These are phyloP conservation scores for Fusarium burgessii DNA, from an alignment of 2,329 filamentous ascomycete species.

Conservation along the genomic window DNA sequence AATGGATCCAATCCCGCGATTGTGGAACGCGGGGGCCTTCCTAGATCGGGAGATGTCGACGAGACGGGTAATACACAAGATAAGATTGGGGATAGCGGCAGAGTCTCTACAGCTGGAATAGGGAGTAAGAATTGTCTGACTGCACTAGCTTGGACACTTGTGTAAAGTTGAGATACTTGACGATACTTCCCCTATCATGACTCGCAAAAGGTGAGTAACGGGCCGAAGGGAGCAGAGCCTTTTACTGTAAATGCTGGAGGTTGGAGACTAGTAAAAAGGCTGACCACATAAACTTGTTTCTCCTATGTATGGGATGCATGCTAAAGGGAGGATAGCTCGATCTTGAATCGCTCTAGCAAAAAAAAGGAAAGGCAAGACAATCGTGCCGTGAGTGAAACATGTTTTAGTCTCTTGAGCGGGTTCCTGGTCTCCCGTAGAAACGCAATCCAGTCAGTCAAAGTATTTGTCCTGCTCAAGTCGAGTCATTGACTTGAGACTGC, in stretches of 20 bases:
- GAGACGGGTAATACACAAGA: slow-evolving; percentile 21
- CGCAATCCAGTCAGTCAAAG: slow-evolving; percentile 20
- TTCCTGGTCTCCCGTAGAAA: slow-evolving; percentile 27
- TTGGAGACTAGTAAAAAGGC: background rate
- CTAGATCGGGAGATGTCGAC: slow-evolving; percentile 29
- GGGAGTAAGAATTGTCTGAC: background rate
- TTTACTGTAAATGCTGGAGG: background rate
- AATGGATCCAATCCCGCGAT: slow-evolving; percentile 32
- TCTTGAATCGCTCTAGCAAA: slow-evolving; percentile 15
- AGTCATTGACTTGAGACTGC: background rate
- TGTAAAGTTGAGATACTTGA: slow-evolving; percentile 16
- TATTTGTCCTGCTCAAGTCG: background rate
- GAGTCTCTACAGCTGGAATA: slow-evolving; percentile 5
- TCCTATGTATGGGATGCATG: background rate
- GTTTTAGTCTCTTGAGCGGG: slow-evolving; percentile 13
- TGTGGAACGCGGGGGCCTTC: slow-evolving; percentile 31
- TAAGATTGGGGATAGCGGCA: slow-evolving; percentile 27
- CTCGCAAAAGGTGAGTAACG: slow-evolving; percentile 5
- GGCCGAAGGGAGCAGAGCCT: background rate
- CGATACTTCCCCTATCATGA: slow-evolving; percentile 9
- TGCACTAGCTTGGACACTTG: background rate
- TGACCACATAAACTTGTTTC: background rate
- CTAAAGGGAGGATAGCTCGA: slow-evolving; percentile 17
- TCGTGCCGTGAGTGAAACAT: slow-evolving; percentile 20
- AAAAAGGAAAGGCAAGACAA: slow-evolving; percentile 23